Percentiles rank a stretch among this genome's conserved stretches.
phyloP scores from a whole-genome alignment of 257 asterid species.

The Asclepias syriaca region DNA sequence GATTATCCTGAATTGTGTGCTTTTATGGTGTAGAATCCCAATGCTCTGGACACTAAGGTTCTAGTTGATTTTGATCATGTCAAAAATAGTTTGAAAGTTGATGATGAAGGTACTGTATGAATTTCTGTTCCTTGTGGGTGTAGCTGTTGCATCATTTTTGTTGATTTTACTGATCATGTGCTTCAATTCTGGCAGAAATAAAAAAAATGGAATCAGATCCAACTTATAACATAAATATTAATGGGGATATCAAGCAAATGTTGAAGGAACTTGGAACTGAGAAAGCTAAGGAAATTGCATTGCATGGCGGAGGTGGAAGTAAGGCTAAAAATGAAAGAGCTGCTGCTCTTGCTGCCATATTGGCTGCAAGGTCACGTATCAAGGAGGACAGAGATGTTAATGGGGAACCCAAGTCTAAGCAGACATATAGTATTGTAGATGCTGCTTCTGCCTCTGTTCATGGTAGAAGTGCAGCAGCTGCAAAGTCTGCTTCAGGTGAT shows the following conservation, averaged over 20 bases:
- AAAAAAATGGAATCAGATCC: conserved; percentile 81
- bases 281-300: conserved; percentile 82
- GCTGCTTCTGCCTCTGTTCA: conserved; percentile 99
- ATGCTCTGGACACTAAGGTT: conserved; percentile 71
- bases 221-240: conserved; percentile 71
- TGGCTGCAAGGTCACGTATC: conserved; percentile 87
- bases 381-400: conserved; percentile 51
- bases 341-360: conserved; percentile 74
- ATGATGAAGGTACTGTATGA: conserved; percentile 70
- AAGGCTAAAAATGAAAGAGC: conserved; percentile 86
- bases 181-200: conserved; percentile 37
- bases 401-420: conserved; percentile 47
- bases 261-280: conserved; percentile 94
- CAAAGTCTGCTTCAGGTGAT: conserved; percentile 75
- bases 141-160: not conserved
- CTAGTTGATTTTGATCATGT: conserved; percentile 87
- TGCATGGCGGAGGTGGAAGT: conserved; percentile 98
- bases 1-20: conserved; percentile 15
- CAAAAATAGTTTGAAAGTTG: conserved; percentile 74
- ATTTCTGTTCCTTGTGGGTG: not conserved
- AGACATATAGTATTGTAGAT: conserved; percentile 83
- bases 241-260: conserved; percentile 87
- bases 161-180: not conserved
- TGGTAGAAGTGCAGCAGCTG: conserved; percentile 97
- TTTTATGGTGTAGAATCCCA: conserved; percentile 64